Evolutionary conservation across 1,284 basidiomycete genomes (phyloP).

Genomic region (Flammula alnicola): DNA sequence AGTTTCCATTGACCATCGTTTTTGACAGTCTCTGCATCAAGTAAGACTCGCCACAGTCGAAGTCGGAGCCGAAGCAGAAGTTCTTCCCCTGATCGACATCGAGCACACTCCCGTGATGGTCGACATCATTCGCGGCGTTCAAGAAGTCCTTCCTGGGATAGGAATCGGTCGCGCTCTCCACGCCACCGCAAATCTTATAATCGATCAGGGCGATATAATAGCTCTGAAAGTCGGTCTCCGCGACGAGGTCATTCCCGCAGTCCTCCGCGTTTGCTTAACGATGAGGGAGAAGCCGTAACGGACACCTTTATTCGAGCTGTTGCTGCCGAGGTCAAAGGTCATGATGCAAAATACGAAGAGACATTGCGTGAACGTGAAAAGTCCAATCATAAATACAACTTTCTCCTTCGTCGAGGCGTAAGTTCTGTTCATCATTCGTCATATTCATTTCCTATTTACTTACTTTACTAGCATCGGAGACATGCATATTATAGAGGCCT

Average conservation of each 20-base stretch:
- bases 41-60: slow-evolving; percentile 21
- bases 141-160: slow-evolving; percentile 50
- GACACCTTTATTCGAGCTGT: slow-evolving; percentile 86
- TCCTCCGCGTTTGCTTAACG: slow-evolving; percentile 41
- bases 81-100: slow-evolving; percentile 50
- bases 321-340: slow-evolving; percentile 81
- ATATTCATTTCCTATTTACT: slow-evolving; percentile 4
- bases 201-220: slow-evolving; percentile 37
- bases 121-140: slow-evolving; percentile 40
- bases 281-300: slow-evolving; percentile 73
- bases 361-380: slow-evolving; percentile 78
- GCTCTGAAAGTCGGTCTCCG: slow-evolving; percentile 44
- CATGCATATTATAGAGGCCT: slow-evolving; percentile 83
- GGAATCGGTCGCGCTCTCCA: slow-evolving; percentile 53
- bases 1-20: neutral
- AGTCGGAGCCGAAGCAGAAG: slow-evolving; percentile 32
- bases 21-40: slow-evolving; percentile 31
- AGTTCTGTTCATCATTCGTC: slow-evolving; percentile 30
- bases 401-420: slow-evolving; percentile 74
- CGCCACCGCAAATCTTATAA: slow-evolving; percentile 41
- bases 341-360: slow-evolving; percentile 80
- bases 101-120: slow-evolving; percentile 49
- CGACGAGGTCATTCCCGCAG: slow-evolving; percentile 35
- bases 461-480: slow-evolving; percentile 66
- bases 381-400: slow-evolving; percentile 82